phyloP scores from a whole-genome alignment of 768 basidiomycete species.

The Phaffia tasmanica region DNA sequence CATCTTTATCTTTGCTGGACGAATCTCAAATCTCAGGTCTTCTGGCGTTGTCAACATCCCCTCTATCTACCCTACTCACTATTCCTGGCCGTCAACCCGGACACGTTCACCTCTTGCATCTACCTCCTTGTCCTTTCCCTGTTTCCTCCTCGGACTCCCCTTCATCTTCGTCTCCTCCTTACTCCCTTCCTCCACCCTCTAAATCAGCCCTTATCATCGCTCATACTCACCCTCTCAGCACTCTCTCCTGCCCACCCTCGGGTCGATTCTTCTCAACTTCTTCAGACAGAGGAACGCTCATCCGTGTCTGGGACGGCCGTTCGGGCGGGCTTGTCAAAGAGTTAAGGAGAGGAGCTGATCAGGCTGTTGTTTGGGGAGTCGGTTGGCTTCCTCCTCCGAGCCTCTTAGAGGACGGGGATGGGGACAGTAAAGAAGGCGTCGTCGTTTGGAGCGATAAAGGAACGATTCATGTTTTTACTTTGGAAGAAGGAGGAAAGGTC shows the following conservation, averaged over 20 bases:
- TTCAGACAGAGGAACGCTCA: slow-evolving; percentile 68
- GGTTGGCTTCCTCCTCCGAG: slow-evolving; percentile 45
- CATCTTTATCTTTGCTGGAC: too few relatives aligned
- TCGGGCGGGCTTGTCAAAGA: slow-evolving; percentile 66
- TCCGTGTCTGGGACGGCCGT: slow-evolving; percentile 71
- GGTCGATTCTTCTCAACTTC: slow-evolving; percentile 74
- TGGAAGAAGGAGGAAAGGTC: slow-evolving; percentile 39
- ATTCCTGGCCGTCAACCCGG: slow-evolving; percentile 39
- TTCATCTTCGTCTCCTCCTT: slow-evolving; percentile 25
- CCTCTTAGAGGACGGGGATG: slow-evolving; percentile 9
- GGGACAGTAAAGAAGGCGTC: slow-evolving; percentile 59
- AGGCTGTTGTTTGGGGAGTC: slow-evolving; percentile 76
- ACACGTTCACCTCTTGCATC: slow-evolving; percentile 37
- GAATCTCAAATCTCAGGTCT: slow-evolving; percentile 30
- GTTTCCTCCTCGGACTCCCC: slow-evolving; percentile 31
- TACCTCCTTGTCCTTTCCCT: slow-evolving; percentile 31
- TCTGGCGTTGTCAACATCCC: slow-evolving; percentile 32
- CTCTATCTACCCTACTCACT: slow-evolving; percentile 34
- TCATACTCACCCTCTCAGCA: slow-evolving; percentile 65
- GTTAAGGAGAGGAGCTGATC: slow-evolving; percentile 73
- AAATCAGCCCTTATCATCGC: slow-evolving; percentile 72
- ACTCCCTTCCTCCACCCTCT: slow-evolving; percentile 49
- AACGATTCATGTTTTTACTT: slow-evolving; percentile 59
- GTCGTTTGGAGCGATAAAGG: slow-evolving; percentile 95
- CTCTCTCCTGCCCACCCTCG: slow-evolving; percentile 63